phyloP scores from a whole-genome alignment of 1,284 basidiomycete genomes.

The Termitomyces sp. region DNA sequence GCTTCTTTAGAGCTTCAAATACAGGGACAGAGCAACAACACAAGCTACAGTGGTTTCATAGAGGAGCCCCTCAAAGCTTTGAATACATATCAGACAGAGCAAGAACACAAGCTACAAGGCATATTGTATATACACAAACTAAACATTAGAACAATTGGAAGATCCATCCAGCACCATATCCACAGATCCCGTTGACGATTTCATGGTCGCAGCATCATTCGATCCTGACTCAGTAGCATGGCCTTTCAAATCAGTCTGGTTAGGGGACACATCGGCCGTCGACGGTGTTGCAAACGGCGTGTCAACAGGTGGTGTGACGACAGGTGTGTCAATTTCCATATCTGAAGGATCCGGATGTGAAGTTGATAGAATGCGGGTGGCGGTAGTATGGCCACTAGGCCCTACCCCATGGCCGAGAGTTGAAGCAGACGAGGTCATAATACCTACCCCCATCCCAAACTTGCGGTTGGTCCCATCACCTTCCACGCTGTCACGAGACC shows the following conservation, averaged over 20 bases:
- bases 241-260: not conserved
- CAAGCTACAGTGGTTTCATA: not conserved
- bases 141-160: constrained; percentile 6
- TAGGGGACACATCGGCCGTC: not conserved
- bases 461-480: constrained; percentile 42
- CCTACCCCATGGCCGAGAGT: constrained; percentile 63
- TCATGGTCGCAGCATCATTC: constrained; percentile 7
- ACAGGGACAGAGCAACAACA: no score
- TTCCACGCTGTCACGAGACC: constrained; percentile 43
- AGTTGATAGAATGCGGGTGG: constrained; percentile 40
- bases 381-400: constrained; percentile 63
- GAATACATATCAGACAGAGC: not conserved
- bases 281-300: constrained; percentile 3
- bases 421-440: constrained; percentile 58
- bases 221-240: constrained; percentile 11
- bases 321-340: constrained; percentile 43
- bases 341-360: constrained; percentile 22
- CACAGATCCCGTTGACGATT: constrained; percentile 9
- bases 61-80: not conserved
- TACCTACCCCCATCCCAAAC: constrained; percentile 64
- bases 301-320: constrained; percentile 2
- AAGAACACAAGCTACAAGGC: not conserved
- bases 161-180: constrained; percentile 17
- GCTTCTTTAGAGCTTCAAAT: no score
- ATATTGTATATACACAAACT: not conserved